phyloP scores from a whole-genome alignment of 805 yeast genomes.

The Ascoidea tarda region DNA sequence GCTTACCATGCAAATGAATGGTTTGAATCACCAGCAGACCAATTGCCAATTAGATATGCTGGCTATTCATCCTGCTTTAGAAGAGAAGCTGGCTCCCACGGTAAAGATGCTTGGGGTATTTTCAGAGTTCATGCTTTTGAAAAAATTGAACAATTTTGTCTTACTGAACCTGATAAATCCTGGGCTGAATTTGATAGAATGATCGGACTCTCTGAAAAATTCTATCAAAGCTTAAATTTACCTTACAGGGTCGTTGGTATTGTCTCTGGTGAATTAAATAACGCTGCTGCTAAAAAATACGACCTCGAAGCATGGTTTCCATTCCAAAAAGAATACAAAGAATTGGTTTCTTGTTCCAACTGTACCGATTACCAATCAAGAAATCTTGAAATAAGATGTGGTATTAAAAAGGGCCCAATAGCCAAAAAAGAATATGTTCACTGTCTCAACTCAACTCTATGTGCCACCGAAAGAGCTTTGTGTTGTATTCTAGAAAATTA shows the following conservation, averaged over 20 bases:
- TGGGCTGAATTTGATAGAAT: constrained; percentile 96
- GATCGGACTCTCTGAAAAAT: constrained; percentile 85
- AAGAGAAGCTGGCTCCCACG: constrained; percentile 98
- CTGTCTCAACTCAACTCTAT: constrained; percentile 92
- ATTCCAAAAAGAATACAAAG: constrained; percentile 96
- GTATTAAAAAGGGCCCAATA: constrained; percentile 90
- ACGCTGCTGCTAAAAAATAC: constrained; percentile 97
- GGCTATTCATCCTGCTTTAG: constrained; percentile 98
- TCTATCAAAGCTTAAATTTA: constrained; percentile 79
- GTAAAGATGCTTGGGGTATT: constrained; percentile 99
- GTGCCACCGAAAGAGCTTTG: constrained; percentile 96
- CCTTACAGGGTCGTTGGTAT: constrained; percentile 97
- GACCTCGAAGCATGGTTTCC: constrained; percentile 99
- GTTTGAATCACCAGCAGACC: constrained; percentile 96
- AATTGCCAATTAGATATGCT: constrained; percentile 91
- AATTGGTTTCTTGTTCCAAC: constrained; percentile 95
- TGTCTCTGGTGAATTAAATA: constrained; percentile 96
- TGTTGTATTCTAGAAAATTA: constrained; percentile 97
- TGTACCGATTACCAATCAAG: constrained; percentile 99
- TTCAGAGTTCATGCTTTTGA: constrained; percentile 98
- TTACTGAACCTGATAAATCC: constrained; percentile 96
- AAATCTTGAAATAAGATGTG: constrained; percentile 97
- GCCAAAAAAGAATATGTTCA: constrained; percentile 96
- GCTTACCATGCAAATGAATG: constrained; percentile 97
- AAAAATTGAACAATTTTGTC: constrained; percentile 91